These are phyloP conservation scores for Lophium mytilinum DNA, from an alignment of 495 filamentous ascomycete genomes.

Conservation along the genomic window DNA sequence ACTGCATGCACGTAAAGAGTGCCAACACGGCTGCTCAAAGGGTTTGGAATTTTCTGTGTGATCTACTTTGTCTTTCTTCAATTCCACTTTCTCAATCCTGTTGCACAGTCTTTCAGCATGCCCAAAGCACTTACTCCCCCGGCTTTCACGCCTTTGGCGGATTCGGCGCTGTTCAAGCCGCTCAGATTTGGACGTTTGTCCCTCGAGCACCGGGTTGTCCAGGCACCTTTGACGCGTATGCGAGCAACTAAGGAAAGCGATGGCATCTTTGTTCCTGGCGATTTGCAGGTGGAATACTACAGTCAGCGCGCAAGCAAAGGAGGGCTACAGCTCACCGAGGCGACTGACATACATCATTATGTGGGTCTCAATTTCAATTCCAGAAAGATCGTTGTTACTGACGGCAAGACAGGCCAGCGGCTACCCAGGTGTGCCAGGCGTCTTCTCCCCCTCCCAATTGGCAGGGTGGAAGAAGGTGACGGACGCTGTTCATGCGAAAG, in stretches of 20 bases:
- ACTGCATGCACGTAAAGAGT: neutral
- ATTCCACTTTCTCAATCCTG: too few relatives aligned
- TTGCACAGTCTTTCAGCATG: conserved; percentile 1
- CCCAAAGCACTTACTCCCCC: conserved; percentile 13
- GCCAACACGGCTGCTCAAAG: too few relatives aligned
- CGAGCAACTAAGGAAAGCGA: conserved; percentile 21
- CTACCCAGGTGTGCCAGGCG: conserved; percentile 23
- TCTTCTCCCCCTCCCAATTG: conserved; percentile 21
- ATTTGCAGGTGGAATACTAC: conserved; percentile 25
- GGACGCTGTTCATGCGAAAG: conserved; percentile 24
- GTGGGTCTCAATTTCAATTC: neutral
- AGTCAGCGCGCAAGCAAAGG: conserved; percentile 21
- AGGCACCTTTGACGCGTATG: conserved; percentile 26
- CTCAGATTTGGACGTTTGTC: conserved; percentile 14
- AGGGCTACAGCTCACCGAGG: conserved; percentile 23
- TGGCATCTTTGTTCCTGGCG: conserved; percentile 17
- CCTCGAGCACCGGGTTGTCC: conserved; percentile 20
- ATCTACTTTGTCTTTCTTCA: too few relatives aligned
- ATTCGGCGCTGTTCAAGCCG: conserved; percentile 24
- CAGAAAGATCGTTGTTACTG: neutral
- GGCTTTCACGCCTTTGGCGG: conserved; percentile 18
- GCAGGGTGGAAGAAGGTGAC: conserved; percentile 25
- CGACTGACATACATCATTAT: conserved; percentile 24
- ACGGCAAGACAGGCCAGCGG: conserved; percentile 12
- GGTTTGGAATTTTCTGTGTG: too few relatives aligned